Conservation (phyloP, 306 rosid species). For the Gleditsia sinensis region DNA sequence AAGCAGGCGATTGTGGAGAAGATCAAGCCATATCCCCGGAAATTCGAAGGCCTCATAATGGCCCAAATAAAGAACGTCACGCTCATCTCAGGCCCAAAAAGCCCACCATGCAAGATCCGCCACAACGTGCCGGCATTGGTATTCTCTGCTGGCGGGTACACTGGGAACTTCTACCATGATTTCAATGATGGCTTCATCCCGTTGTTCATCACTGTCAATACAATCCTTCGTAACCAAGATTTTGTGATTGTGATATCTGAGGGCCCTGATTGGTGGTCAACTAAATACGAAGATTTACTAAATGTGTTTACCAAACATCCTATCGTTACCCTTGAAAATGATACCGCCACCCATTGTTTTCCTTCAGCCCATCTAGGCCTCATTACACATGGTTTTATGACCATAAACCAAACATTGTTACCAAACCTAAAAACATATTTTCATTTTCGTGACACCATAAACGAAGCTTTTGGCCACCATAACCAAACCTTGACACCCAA, state of each 20-base stretch:
- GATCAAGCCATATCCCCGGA: constrained; percentile 8
- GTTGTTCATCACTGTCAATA: constrained; percentile 38
- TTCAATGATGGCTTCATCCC: constrained; percentile 57
- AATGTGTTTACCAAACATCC: constrained; percentile 31
- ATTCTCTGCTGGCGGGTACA: constrained; percentile 48
- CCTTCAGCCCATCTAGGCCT: constrained; percentile 44
- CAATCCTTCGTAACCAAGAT: constrained; percentile 16
- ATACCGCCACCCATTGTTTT: constrained; percentile 47
- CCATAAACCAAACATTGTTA: constrained; percentile 31
- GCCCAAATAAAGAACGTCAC: constrained; percentile 27
- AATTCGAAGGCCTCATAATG: constrained; percentile 8
- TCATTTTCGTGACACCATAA: constrained; percentile 38
- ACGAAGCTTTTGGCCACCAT: constrained; percentile 25
- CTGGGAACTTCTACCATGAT: constrained; percentile 58
- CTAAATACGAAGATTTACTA: constrained; percentile 35
- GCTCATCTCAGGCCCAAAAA: constrained; percentile 38
- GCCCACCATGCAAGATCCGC: constrained; percentile 37
- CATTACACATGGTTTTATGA: constrained; percentile 45
- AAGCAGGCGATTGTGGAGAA: constrained; percentile 1
- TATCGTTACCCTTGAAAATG: constrained; percentile 41
- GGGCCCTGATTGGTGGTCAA: constrained; percentile 46
- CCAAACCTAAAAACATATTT: constrained; percentile 23
- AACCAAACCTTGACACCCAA: background rate
- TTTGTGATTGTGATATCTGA: constrained; percentile 35
- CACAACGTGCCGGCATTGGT: constrained; percentile 42